phyloP scores from a whole-genome alignment of 2,329 filamentous ascomycete genomes.

The Aspergillus thermomutatus region DNA sequence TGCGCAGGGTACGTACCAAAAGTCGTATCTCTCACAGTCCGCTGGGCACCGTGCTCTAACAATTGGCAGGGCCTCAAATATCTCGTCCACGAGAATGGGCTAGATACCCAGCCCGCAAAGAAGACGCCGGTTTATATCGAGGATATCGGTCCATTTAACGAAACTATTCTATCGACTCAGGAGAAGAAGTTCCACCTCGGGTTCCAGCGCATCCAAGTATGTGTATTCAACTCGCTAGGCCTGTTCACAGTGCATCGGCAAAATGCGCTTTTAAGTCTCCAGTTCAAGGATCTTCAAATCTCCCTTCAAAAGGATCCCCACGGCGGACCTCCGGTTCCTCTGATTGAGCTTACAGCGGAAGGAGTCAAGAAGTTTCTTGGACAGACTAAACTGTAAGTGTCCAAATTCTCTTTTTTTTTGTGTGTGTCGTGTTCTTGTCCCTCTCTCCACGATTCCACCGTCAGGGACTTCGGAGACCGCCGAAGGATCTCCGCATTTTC shows the following conservation, averaged over 20 bases:
- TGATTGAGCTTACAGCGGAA: constrained; percentile 10
- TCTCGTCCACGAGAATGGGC: constrained; percentile 6
- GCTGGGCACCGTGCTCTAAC: background rate
- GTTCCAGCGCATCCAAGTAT: constrained; percentile 13
- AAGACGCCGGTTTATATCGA: constrained; percentile 19
- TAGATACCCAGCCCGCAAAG: constrained; percentile 13
- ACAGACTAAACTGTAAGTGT: constrained; percentile 9
- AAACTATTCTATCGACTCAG: constrained; percentile 13
- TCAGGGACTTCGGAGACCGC: no score
- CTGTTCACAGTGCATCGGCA: constrained; percentile 13
- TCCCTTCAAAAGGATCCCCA: constrained; percentile 13
- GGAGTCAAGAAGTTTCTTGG: constrained; percentile 11
- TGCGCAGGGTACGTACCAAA: background rate
- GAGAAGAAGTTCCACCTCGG: constrained; percentile 15
- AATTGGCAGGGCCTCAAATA: constrained; percentile 10
- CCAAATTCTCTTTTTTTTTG: constrained; percentile 1
- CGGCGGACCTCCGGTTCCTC: constrained; percentile 9
- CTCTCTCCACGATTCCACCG: no score
- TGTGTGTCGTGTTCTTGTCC: no score
- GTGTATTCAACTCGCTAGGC: constrained; percentile 11
- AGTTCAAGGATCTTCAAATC: constrained; percentile 13
- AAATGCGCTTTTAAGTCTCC: constrained; percentile 9
- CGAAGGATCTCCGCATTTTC: no score
- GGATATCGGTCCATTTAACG: constrained; percentile 14
- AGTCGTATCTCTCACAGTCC: no score